These are phyloP conservation scores for Wickerhamiella sorbophila DNA, from an alignment of 805 yeast genomes.

Conservation along the genomic window DNA sequence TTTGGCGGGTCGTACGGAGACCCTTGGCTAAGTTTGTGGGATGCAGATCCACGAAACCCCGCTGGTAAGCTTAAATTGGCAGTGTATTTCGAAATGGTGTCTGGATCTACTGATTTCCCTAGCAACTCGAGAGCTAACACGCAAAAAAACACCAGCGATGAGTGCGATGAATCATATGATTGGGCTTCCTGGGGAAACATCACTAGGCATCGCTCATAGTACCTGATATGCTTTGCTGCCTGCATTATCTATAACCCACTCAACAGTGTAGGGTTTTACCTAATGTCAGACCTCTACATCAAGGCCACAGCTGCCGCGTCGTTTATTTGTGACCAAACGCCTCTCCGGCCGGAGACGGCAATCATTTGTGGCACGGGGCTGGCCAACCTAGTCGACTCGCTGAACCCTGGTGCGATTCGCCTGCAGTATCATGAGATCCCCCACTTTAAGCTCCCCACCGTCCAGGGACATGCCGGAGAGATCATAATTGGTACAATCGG, in stretches of 20 bases:
- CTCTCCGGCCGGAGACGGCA: slow-evolving; percentile 42
- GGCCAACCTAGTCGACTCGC: slow-evolving; percentile 60
- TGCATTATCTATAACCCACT: not conserved
- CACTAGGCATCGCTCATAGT: slow-evolving; percentile 12
- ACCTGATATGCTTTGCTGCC: slow-evolving; percentile 5
- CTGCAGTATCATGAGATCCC: slow-evolving; percentile 61
- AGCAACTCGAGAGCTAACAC: slow-evolving; percentile 11
- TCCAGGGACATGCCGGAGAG: slow-evolving; percentile 79
- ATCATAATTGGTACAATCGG: slow-evolving; percentile 70
- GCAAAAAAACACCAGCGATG: slow-evolving; percentile 14
- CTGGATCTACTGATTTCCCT: not conserved
- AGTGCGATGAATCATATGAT: slow-evolving; percentile 14
- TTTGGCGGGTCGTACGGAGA: slow-evolving; percentile 43
- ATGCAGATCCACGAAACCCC: slow-evolving; percentile 45
- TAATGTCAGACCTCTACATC: slow-evolving; percentile 6
- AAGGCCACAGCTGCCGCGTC: slow-evolving; percentile 14
- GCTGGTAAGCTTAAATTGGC: slow-evolving; percentile 21
- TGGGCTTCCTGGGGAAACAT: slow-evolving; percentile 12
- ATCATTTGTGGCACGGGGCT: slow-evolving; percentile 93
- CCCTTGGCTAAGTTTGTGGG: slow-evolving; percentile 24
- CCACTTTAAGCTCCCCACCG: slow-evolving; percentile 68
- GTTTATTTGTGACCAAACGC: slow-evolving; percentile 8
- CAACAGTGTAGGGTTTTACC: not conserved
- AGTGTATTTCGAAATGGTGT: not conserved
- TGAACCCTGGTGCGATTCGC: slow-evolving; percentile 30